Evolutionary conservation across 805 yeast species (phyloP), one percentile per base, ranked within the genome.

Genomic region (Candida orba): DNA sequence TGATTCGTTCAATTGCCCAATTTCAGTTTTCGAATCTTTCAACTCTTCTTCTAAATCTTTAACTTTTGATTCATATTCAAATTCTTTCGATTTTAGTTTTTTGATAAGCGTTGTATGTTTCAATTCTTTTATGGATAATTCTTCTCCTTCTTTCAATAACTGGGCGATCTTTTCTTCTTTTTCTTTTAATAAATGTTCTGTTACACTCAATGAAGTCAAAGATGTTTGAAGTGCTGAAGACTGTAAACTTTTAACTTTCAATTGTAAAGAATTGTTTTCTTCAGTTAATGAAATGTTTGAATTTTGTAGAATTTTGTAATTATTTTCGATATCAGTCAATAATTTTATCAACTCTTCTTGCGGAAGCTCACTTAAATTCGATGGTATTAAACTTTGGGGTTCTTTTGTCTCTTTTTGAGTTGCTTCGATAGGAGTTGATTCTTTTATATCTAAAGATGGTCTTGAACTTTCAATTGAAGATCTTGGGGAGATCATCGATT

Each of bases 101-200:
- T 84, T 84, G 40, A 90, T 77, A 0, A 80, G 69, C 34, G 79
- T 85, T 51, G 76, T 79, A 41, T 79, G 71, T 51, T 75, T 77
- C 24, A 87, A 69, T 53, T 91, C 97, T 47, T 77, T 79, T 46
- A 73, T 72, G 0, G 93, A 78, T 33, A 88, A 63, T 22, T 73
- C 76, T 49, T 83, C 81, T 4, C 95, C 95, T 61, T 89, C 96
- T 43, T 75, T 78, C 56, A 84, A 57, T 25, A 90, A 64, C 44
- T 81, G 79, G 15, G 75, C 73, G 23, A 90, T 78, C 27, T 78
- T 75, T 12, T 68, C 72, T 41, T 89, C 66, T 67, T 81, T 52
- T 62, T 76, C 57, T 36, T 52, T 54, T 18, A 55, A 9, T 4
- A 60, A 43, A 62, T 71, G 49, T 52, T 67, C 49, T 44, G 58